Conservation (phyloP, 495 filamentous ascomycete species). For the Penicillium argentinense region DNA sequence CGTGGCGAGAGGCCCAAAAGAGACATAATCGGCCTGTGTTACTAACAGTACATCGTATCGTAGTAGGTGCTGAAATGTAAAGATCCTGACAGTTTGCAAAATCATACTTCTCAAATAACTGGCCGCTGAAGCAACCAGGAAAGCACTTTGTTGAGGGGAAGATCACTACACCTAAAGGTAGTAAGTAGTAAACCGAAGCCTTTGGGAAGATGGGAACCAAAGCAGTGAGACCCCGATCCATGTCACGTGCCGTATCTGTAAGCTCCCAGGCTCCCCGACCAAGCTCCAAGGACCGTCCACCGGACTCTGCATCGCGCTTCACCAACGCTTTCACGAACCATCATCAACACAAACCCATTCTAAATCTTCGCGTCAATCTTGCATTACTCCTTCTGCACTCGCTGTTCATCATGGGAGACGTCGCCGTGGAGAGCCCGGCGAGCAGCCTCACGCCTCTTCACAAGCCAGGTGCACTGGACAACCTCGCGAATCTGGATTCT, state of each 20-base stretch:
- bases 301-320: constrained; percentile 18
- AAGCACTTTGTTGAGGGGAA: no score
- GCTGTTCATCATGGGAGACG: constrained; percentile 69
- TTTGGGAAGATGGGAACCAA: no score
- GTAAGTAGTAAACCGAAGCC: no score
- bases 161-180: no score
- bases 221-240: constrained; percentile 2
- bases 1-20: no score
- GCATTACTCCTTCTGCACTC: background rate
- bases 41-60: no score
- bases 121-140: no score
- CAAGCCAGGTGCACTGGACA: constrained; percentile 73
- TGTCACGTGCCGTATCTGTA: constrained; percentile 22
- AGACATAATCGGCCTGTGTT: no score
- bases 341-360: background rate
- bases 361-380: background rate
- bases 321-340: constrained; percentile 7
- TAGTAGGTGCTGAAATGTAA: no score
- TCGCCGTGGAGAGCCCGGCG: constrained; percentile 75
- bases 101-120: no score
- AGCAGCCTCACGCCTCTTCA: constrained; percentile 71
- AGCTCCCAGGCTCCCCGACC: constrained; percentile 12
- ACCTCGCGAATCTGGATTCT: constrained; percentile 85
- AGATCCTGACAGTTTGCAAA: no score
- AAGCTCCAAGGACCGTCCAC: constrained; percentile 19